Base-by-base conservation (phyloP, 371 early-diverging fungal genomes). In the Mycotypha africana region DNA sequence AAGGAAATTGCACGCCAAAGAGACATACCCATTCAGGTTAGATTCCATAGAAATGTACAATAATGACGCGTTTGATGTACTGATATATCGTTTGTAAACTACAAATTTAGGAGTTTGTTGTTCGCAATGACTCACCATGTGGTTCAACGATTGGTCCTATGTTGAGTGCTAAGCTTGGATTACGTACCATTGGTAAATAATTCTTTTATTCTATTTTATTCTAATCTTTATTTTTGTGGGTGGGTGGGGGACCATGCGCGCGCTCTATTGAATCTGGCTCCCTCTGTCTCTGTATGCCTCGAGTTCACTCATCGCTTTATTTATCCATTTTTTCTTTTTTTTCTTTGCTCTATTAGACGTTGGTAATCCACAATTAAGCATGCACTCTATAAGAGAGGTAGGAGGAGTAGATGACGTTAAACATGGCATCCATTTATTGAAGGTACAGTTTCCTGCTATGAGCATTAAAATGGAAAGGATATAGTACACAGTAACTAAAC, bases 141-240 rank as follows among this genome's bases (percentile, higher is more conserved):
- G 97, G 96, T 2, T 87, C 89, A 23, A 95, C 97, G 19, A 98
- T 98, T 59, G 97, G 98, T 0, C 98, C 98, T 34, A 90, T 98
- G 84, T 71, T 98, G 26, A 86, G 87, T 54, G 87, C 94, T 12
- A 88, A 93, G 56, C 76, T 96, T 23, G 98, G 98, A n/a, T 67
- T 98, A 47, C 84, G 95, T 52, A 96, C 98, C 11, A 74, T 97
- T 56, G 91, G 89, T 85, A 79, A 58, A 62, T 43, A 20, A n/a
- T n/a, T n/a, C n/a, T n/a, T n/a, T n/a, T n/a, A n/a, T n/a, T n/a
- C n/a, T n/a, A n/a, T n/a, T n/a, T n/a, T n/a, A n/a, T n/a, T n/a
- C n/a, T n/a, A n/a, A n/a, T n/a, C n/a, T n/a, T n/a, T n/a, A n/a
- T n/a, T n/a, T n/a, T n/a, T n/a, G n/a, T n/a, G n/a, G n/a, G n/a